Percentiles rank a stretch among this genome's conserved stretches.
These are phyloP conservation scores for Ophiostoma ips DNA, from an alignment of 2,329 filamentous ascomycete species.

Conservation along the genomic window DNA sequence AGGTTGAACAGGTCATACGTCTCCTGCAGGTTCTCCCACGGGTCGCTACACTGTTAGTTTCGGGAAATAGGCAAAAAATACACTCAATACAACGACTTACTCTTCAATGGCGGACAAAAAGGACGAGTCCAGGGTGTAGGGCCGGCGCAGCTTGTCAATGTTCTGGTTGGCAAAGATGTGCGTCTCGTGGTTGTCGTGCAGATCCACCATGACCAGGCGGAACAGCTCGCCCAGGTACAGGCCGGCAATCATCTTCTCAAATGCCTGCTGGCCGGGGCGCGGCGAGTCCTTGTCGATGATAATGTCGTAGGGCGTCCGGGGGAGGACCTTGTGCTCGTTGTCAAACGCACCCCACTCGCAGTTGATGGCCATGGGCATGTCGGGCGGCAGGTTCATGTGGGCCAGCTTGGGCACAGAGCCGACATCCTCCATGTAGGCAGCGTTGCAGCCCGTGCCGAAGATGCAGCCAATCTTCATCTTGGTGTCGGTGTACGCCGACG, in stretches of 20 bases:
- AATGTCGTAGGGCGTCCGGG: constrained; percentile 71
- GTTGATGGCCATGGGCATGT: constrained; percentile 87
- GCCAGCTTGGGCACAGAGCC: constrained; percentile 88
- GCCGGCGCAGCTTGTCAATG: constrained; percentile 63
- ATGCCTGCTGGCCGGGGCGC: constrained; percentile 83
- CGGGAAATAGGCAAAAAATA: background rate
- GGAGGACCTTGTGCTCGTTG: constrained; percentile 80
- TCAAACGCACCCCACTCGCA: constrained; percentile 97
- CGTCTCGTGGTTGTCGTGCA: constrained; percentile 63
- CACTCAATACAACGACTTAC: constrained; percentile 29
- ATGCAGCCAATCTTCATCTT: constrained; percentile 94
- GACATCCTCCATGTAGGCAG: constrained; percentile 91
- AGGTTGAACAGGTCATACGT: constrained; percentile 69
- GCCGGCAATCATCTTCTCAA: constrained; percentile 96
- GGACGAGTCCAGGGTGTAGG: constrained; percentile 82
- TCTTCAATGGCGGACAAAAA: constrained; percentile 91
- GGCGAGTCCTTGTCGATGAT: constrained; percentile 85
- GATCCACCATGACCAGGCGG: constrained; percentile 70
- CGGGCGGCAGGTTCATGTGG: constrained; percentile 73
- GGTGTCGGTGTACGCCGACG: constrained; percentile 89
- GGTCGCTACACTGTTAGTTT: constrained; percentile 44
- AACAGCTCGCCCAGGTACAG: constrained; percentile 92
- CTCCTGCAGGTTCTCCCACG: constrained; percentile 88
- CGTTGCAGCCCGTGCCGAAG: constrained; percentile 96
- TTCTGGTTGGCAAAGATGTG: constrained; percentile 77